Conservation (phyloP, 805 yeast species). For the Wickerhamiella occidentalis region DNA sequence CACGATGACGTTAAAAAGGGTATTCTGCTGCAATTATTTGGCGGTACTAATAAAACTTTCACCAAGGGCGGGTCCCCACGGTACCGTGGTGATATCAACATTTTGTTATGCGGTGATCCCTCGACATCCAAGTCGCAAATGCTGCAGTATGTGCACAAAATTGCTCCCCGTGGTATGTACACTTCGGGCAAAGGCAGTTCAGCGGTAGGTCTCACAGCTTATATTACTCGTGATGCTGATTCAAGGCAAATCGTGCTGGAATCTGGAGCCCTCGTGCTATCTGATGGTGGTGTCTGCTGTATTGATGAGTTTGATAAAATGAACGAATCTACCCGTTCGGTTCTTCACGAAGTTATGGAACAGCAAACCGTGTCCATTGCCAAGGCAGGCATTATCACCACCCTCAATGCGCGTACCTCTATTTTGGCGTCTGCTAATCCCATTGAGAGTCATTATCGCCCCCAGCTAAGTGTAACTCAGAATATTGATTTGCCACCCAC, state of each 20-base stretch:
- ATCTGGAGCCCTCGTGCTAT: slow-evolving; percentile 88
- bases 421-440: slow-evolving; percentile 96
- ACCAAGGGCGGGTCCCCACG: slow-evolving; percentile 69
- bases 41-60: slow-evolving; percentile 86
- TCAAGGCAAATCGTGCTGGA: slow-evolving; percentile 89
- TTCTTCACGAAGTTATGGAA: slow-evolving; percentile 97
- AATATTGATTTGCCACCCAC: slow-evolving; percentile 97
- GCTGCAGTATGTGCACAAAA: slow-evolving; percentile 88
- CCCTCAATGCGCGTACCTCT: slow-evolving; percentile 91
- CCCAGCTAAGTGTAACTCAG: slow-evolving; percentile 86
- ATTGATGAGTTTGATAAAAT: slow-evolving; percentile 98
- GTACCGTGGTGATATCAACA: slow-evolving; percentile 90
- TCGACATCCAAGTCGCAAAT: slow-evolving; percentile 94
- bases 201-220: slow-evolving; percentile 97
- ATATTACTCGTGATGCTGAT: slow-evolving; percentile 86
- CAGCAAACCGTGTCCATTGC: slow-evolving; percentile 98
- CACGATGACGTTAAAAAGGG: slow-evolving; percentile 97
- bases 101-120: slow-evolving; percentile 93
- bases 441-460: slow-evolving; percentile 87
- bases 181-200: slow-evolving; percentile 99
- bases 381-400: slow-evolving; percentile 95
- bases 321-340: slow-evolving; percentile 89
- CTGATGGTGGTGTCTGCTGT: slow-evolving; percentile 98
- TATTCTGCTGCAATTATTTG: slow-evolving; percentile 78
- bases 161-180: slow-evolving; percentile 95